Percentiles rank a stretch among this genome's conserved stretches.
Conservation (phyloP, 2,329 filamentous ascomycete species). For the Paramyrothecium roridum region DNA sequence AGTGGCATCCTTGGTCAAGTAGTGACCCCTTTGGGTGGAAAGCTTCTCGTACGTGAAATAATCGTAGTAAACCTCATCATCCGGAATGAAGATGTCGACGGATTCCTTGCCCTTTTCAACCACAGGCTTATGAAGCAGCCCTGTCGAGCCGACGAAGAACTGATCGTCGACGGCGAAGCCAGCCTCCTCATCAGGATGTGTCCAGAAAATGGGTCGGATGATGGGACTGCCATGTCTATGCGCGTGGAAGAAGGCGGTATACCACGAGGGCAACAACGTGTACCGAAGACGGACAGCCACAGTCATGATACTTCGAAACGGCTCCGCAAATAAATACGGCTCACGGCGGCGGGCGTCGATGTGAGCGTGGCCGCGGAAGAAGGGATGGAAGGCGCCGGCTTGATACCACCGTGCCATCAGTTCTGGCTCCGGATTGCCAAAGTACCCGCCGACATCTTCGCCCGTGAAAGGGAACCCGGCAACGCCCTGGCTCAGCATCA, state of each 20-base stretch:
- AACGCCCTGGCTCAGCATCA: constrained; percentile 91
- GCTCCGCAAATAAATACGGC: constrained; percentile 82
- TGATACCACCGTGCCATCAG: constrained; percentile 95
- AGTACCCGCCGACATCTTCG: constrained; percentile 96
- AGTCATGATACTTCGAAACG: constrained; percentile 82
- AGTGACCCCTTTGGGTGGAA: constrained; percentile 65
- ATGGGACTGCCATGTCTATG: constrained; percentile 81
- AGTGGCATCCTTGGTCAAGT: constrained; percentile 68
- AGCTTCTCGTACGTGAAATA: constrained; percentile 87
- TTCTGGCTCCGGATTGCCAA: constrained; percentile 92
- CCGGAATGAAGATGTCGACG: constrained; percentile 81
- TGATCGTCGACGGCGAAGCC: constrained; percentile 93
- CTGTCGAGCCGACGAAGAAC: constrained; percentile 84
- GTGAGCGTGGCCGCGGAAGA: constrained; percentile 95
- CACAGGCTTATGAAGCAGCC: constrained; percentile 89
- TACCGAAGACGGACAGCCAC: constrained; percentile 87
- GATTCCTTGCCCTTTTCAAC: constrained; percentile 71
- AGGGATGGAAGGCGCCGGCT: constrained; percentile 93
- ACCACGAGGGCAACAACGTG: constrained; percentile 87
- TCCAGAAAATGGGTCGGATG: constrained; percentile 88
- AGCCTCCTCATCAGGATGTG: constrained; percentile 78
- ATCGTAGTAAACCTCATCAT: constrained; percentile 88
- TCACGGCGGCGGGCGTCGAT: constrained; percentile 94
- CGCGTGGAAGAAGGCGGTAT: constrained; percentile 93
- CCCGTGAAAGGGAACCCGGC: constrained; percentile 91